Base-by-base conservation (phyloP, 2,329 filamentous ascomycete species). In the Aspergillus persii region DNA sequence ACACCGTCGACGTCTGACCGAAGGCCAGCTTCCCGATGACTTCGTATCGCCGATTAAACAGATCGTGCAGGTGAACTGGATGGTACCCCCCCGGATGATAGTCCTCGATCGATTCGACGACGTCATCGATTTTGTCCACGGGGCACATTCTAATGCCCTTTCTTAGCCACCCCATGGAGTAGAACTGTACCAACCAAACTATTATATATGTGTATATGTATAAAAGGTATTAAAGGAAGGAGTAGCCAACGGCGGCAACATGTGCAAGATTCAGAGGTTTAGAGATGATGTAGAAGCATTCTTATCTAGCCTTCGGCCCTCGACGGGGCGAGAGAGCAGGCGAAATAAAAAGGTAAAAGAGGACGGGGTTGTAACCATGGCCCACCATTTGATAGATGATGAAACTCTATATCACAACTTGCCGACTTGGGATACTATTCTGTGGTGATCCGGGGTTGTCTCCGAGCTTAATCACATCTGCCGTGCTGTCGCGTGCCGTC, bases 1-100 rank as follows among this genome's bases (percentile, higher is more conserved):
- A 68, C 44, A 66, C 66, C 49, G 64, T 69, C 15, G 63, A 65
- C 47, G 65, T 64, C 55, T 44, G 56, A 50, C 50, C 50, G 59
- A 51, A 39, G 63, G 54, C 50, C 56, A 53, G n/a, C 50, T 41
- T 53, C 18, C 23, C 33, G n/a, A 39, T 11, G 33, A 53, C 18
- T 27, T 53, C 54, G 39, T 69, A 68, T 50, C 60, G 58, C 29
- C 60, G 23, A 54, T 69, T 61, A 41, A 67, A 66, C 31, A 60
- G 47, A n/a, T 68, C 67, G 18, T 58, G 46, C 11, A 69, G 59
- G 31, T 68, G 63, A 50, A 68, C 61, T 49, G 61, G 65, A 60
- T 68, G 64, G 54, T 66, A 69, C 30, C 64, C 65, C 59, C 66
- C 63, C 41, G 33, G 54, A 31, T 63, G 63, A 56, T 68, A 68